phyloP scores from a whole-genome alignment of 2,329 filamentous ascomycete genomes.

The Arthrinium phaeospermum region DNA sequence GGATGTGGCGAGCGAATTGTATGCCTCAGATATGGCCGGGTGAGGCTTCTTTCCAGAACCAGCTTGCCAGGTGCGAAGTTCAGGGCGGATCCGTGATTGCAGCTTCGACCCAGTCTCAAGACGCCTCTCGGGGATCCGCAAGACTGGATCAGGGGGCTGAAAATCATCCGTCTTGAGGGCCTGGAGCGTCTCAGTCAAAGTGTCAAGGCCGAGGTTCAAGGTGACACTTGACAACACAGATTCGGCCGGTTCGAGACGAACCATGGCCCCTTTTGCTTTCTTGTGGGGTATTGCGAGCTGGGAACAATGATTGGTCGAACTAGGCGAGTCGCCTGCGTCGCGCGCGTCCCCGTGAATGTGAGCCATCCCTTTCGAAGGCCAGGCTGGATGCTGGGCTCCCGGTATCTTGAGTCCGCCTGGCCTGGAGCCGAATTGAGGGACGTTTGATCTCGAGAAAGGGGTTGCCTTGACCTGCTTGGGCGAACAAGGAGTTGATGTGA shows the following conservation, averaged over 20 bases:
- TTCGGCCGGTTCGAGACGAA: constrained; percentile 47
- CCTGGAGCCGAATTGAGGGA: constrained; percentile 52
- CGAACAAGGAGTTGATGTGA: constrained; percentile 60
- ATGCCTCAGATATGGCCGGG: constrained; percentile 65
- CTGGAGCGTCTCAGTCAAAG: constrained; percentile 40
- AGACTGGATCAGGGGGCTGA: constrained; percentile 49
- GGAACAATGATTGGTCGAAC: not conserved
- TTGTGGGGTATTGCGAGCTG: constrained; percentile 36
- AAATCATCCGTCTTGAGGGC: constrained; percentile 47
- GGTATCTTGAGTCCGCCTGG: constrained; percentile 62
- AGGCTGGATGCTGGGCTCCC: constrained; percentile 70
- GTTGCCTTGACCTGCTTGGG: constrained; percentile 47
- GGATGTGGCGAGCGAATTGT: constrained; percentile 61
- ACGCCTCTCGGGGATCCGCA: constrained; percentile 60
- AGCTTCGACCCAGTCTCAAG: constrained; percentile 64
- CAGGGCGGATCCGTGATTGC: constrained; percentile 52
- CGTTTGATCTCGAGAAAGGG: constrained; percentile 37
- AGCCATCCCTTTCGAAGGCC: constrained; percentile 69
- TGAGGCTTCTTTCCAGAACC: constrained; percentile 47
- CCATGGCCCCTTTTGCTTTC: constrained; percentile 57
- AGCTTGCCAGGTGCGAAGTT: constrained; percentile 46
- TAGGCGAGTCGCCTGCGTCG: not conserved
- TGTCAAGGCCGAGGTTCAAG: constrained; percentile 47
- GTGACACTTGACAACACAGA: constrained; percentile 46
- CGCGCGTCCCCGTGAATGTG: constrained; percentile 63